Evolutionary conservation across 2,329 filamentous ascomycete species (phyloP).

Genomic region (Cladosporium sp.): DNA sequence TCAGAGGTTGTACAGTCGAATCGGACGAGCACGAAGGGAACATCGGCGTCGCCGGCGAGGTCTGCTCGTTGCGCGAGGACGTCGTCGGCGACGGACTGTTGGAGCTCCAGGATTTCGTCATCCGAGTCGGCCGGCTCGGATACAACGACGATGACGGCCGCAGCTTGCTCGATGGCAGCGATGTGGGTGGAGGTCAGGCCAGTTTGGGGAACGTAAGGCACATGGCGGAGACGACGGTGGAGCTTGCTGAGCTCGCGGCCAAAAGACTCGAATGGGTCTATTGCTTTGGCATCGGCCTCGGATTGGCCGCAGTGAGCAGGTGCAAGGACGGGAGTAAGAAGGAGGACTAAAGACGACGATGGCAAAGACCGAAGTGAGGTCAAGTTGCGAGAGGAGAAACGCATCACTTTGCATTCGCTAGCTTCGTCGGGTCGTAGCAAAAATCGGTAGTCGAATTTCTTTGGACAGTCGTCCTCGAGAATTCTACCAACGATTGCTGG

Average conservation of each 20-base stretch:
- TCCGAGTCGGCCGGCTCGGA: neutral
- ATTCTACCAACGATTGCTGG: neutral
- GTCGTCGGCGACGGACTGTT: neutral
- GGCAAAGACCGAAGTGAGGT: constrained; percentile 31
- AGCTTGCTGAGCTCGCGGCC: constrained; percentile 59
- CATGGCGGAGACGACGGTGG: constrained; percentile 62
- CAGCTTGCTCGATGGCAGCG: constrained; percentile 58
- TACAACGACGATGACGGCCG: constrained; percentile 59
- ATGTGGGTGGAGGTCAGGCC: constrained; percentile 63
- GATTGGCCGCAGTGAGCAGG: constrained; percentile 30
- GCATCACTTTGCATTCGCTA: constrained; percentile 10
- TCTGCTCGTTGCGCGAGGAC: neutral
- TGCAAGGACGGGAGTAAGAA: constrained; percentile 40
- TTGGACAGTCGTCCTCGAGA: neutral
- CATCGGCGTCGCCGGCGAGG: neutral
- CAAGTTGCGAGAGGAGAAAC: constrained; percentile 13
- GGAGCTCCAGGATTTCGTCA: neutral
- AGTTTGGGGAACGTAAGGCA: constrained; percentile 62
- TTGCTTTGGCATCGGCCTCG: constrained; percentile 26
- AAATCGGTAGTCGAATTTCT: neutral
- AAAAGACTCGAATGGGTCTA: constrained; percentile 69
- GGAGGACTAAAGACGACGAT: constrained; percentile 38
- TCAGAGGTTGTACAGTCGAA: neutral
- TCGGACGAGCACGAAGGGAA: constrained; percentile 1
- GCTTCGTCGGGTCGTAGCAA: neutral